phyloP scores from a whole-genome alignment of 2,329 filamentous ascomycete genomes.

The Paecilomyces fulvus region DNA sequence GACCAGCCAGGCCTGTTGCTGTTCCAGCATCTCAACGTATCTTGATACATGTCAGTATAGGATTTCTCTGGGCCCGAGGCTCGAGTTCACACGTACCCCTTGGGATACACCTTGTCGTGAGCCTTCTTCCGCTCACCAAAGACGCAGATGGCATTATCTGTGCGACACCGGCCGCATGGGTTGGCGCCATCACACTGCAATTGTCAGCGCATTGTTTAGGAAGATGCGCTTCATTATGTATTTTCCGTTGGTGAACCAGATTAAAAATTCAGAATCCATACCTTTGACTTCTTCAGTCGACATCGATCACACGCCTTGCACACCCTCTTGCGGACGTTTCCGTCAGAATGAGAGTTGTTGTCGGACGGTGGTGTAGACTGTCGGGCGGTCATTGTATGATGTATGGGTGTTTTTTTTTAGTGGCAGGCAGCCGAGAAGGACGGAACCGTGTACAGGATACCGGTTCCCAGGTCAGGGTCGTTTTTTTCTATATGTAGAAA shows the following conservation, averaged over 20 bases:
- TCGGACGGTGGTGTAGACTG: conserved; percentile 33
- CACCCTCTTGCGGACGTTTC: conserved; percentile 50
- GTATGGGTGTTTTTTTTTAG: not conserved
- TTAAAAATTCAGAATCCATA: conserved; percentile 20
- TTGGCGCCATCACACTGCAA: conserved; percentile 51
- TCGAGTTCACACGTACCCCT: conserved; percentile 43
- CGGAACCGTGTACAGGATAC: not conserved
- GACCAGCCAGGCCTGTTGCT: conserved; percentile 56
- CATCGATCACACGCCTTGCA: conserved; percentile 61
- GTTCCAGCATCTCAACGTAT: conserved; percentile 59
- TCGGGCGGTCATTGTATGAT: conserved; percentile 27
- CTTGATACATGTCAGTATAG: conserved; percentile 23
- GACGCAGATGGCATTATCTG: conserved; percentile 57
- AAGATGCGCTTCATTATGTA: not conserved
- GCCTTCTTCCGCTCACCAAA: conserved; percentile 59
- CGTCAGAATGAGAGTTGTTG: conserved; percentile 33
- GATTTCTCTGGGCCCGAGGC: not conserved
- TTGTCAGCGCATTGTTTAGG: not conserved
- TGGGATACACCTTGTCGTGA: conserved; percentile 61
- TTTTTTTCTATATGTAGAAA: not conserved
- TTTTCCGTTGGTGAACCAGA: not conserved
- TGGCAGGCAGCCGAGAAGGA: not conserved
- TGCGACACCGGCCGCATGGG: conserved; percentile 54
- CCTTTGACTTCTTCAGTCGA: conserved; percentile 59
- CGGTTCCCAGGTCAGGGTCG: not conserved